Evolutionary conservation across 2,329 filamentous ascomycete species (phyloP).

Genomic region (Graphilbum ipis-grandicollis): DNA sequence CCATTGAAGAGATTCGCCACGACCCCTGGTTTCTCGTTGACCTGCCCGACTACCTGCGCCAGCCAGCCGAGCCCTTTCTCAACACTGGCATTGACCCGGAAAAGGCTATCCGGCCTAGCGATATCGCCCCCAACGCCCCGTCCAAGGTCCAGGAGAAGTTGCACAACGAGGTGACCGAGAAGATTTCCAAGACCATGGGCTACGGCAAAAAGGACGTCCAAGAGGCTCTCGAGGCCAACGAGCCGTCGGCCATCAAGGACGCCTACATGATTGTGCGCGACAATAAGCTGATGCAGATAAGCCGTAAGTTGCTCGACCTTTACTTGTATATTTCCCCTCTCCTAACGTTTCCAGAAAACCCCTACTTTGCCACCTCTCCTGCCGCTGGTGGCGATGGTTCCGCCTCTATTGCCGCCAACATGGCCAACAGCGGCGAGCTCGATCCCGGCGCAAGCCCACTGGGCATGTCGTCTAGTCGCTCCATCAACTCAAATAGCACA

Average conservation of each 20-base stretch:
- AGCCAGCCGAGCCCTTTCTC: conserved; percentile 78
- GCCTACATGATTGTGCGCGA: conserved; percentile 96
- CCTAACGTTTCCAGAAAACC: conserved; percentile 19
- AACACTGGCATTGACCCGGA: conserved; percentile 89
- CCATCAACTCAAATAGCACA: conserved; percentile 30
- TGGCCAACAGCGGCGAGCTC: conserved; percentile 12
- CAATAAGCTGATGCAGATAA: conserved; percentile 92
- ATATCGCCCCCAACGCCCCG: conserved; percentile 64
- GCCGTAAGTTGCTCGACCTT: conserved; percentile 45
- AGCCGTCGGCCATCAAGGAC: conserved; percentile 96
- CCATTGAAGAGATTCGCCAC: conserved; percentile 79
- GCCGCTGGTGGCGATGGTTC: conserved; percentile 33
- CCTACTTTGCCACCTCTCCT: conserved; percentile 25
- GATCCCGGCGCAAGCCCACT: conserved; percentile 29
- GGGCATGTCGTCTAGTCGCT: conserved; percentile 36
- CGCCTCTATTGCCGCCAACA: conserved; percentile 37
- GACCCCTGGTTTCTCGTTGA: conserved; percentile 90
- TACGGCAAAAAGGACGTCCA: conserved; percentile 91
- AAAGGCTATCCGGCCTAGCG: conserved; percentile 71
- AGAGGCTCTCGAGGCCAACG: conserved; percentile 77
- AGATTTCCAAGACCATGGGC: conserved; percentile 95
- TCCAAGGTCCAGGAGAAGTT: conserved; percentile 72
- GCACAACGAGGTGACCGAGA: conserved; percentile 81
- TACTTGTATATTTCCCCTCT: conserved; percentile 11
- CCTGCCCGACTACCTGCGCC: conserved; percentile 70